phyloP scores from a whole-genome alignment of 2,329 filamentous ascomycete species.

The Paraphoma sp. region DNA sequence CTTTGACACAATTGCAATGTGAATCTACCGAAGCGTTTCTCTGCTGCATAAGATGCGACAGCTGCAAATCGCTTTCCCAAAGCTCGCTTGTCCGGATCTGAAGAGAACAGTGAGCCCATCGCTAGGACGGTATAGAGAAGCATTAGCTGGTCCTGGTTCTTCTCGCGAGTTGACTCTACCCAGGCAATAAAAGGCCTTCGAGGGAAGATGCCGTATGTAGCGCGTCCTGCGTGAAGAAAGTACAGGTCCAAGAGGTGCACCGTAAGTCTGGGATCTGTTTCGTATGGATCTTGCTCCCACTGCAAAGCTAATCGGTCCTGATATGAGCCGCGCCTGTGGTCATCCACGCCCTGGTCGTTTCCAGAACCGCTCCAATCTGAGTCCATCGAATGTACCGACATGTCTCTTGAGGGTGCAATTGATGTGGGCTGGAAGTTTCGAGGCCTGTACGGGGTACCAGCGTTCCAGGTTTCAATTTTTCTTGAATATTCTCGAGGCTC shows the following conservation, averaged over 20 bases:
- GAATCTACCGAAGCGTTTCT: conserved; percentile 58
- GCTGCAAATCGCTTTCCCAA: conserved; percentile 58
- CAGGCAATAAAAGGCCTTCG: conserved; percentile 61
- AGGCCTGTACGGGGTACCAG: conserved; percentile 31
- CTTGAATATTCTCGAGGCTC: conserved; percentile 38
- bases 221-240: conserved; percentile 63
- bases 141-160: conserved; percentile 63
- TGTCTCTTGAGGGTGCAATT: conserved; percentile 32
- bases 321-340: conserved; percentile 37
- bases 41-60: conserved; percentile 65
- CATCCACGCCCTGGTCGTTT: conserved; percentile 36
- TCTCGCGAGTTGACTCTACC: conserved; percentile 57
- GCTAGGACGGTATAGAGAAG: conserved; percentile 67
- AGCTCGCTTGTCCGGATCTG: conserved; percentile 52
- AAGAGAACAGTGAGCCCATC: conserved; percentile 63
- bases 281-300: conserved; percentile 63
- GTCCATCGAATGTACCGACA: conserved; percentile 43
- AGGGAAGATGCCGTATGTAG: conserved; percentile 64
- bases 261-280: conserved; percentile 57
- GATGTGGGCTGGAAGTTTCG: conserved; percentile 34
- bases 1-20: conserved; percentile 71
- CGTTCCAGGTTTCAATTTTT: conserved; percentile 37
- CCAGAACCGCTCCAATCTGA: conserved; percentile 43
- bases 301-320: conserved; percentile 45
- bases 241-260: conserved; percentile 62